These are phyloP conservation scores for Acorus gramineus DNA, from an alignment of 106 monocot species.

Conservation along the genomic window DNA sequence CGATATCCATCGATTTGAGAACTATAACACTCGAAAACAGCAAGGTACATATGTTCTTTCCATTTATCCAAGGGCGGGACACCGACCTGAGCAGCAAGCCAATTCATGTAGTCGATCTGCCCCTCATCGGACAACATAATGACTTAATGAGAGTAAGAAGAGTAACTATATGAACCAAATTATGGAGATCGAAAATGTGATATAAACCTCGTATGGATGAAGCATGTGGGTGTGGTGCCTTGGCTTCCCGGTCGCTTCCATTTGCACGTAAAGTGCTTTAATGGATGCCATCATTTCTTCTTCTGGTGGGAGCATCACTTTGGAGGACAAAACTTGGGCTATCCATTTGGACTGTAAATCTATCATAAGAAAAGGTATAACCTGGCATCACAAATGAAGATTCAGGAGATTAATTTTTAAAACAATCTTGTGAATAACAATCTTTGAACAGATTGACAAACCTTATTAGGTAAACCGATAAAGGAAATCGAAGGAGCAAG, in stretches of 20 bases:
- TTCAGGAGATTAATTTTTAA: too few relatives aligned
- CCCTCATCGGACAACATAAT: background rate
- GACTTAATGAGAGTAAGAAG: background rate
- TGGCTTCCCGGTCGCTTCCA: slow-evolving; percentile 15
- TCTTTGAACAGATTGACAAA: background rate
- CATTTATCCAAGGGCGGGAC: slow-evolving; percentile 21
- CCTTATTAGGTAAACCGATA: slow-evolving; percentile 33
- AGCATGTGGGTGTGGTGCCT: slow-evolving; percentile 21
- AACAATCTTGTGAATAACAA: background rate
- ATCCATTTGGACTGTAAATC: slow-evolving; percentile 31
- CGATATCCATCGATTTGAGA: slow-evolving; percentile 3
- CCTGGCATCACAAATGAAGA: slow-evolving; percentile 2
- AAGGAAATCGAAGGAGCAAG: slow-evolving; percentile 33
- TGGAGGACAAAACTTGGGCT: slow-evolving; percentile 20
- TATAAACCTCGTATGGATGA: slow-evolving; percentile 12
- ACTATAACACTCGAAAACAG: background rate
- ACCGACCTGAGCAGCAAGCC: slow-evolving; percentile 20
- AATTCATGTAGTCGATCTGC: slow-evolving; percentile 23
- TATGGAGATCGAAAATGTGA: background rate
- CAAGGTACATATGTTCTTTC: slow-evolving; percentile 9
- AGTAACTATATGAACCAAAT: background rate
- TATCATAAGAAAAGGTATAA: background rate
- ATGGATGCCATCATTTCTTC: slow-evolving; percentile 27
- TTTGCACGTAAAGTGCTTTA: slow-evolving; percentile 3
- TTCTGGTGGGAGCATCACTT: slow-evolving; percentile 13